These are phyloP conservation scores for Termitomyces sp. DNA, from an alignment of 768 basidiomycete genomes.

Conservation along the genomic window DNA sequence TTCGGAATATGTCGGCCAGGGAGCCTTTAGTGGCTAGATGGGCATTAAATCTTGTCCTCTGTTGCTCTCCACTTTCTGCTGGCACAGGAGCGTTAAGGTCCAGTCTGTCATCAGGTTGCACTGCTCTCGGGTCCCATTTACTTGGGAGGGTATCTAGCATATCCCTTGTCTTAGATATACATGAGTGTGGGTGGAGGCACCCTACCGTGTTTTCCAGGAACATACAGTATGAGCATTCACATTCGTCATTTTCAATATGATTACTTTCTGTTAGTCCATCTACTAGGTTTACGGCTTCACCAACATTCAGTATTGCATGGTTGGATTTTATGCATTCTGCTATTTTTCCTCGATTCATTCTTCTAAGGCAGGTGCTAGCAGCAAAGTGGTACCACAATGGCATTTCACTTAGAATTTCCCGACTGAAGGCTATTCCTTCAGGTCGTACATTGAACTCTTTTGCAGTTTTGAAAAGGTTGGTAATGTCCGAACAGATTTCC, in stretches of 20 bases:
- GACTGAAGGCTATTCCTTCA: not conserved
- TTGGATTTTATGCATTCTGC: not conserved
- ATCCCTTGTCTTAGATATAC: not conserved
- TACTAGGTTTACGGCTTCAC: too few relatives aligned
- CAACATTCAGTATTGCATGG: not conserved
- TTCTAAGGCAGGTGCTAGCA: accelerated
- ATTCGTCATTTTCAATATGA: not conserved
- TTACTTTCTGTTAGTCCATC: too few relatives aligned
- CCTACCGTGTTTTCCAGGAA: not conserved
- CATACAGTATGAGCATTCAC: not conserved
- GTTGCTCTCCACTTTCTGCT: too few relatives aligned
- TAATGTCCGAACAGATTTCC: not conserved
- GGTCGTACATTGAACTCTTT: not conserved
- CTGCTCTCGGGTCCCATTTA: not conserved
- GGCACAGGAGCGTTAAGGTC: accelerated
- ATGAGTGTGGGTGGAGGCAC: not conserved
- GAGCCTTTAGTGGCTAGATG: too few relatives aligned
- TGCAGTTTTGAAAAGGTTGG: not conserved
- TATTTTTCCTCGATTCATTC: not conserved
- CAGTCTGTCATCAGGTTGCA: not conserved
- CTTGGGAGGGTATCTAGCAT: too few relatives aligned
- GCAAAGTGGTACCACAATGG: not conserved
- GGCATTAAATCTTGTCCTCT: too few relatives aligned
- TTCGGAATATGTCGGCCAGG: not conserved
- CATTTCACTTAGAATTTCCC: not conserved